Evolutionary conservation across 345 rosid genomes (phyloP), one percentile per base, ranked within the genome.

Genomic region (Alliaria petiolata): DNA sequence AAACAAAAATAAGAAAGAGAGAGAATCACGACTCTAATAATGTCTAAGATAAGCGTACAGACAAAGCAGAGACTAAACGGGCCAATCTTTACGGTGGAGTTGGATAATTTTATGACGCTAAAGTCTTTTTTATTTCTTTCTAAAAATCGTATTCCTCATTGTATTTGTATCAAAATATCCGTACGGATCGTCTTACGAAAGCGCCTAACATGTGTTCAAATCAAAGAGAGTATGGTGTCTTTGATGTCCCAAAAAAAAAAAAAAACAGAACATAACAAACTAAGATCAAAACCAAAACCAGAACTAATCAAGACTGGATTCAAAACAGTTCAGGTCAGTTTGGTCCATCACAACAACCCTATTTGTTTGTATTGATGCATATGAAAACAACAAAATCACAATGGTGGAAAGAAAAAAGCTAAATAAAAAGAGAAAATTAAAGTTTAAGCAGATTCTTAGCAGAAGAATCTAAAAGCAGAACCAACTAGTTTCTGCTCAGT

Each of bases 381-480:
- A 38, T 2, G 38, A 52, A 67, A 40, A 16, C 61, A 53, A 53
- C n/a, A 28, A 2, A 53, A 39, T 1, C 25, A 22, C 46, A 36
- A 1, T 15, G 8, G 26, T 25, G 13, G 26, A 38, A 0, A 7
- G 17, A 49, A 35, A 35, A 8, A 13, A 8, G 4, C 10, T 22
- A 11, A 39, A 39, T 2, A 51, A 10, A 38, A 8, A 35, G 39
- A 17, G 5, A 39, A 11, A 43, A 6, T 1, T 22, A 22, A 36
- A 33, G 13, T 20, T 22, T 19, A 43, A 55, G 19, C 44, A 65
- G 30, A 57, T 30, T 57, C 45, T 75, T 43, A 53, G 13, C 78
- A 69, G 33, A 79, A 81, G 10, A 87, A 70, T 26, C 30, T 76
- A 58, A 87, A 68, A 2, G 61, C 77, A 45, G 53, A 76, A 33